Conservation (phyloP, 2,329 filamentous ascomycete species). For the Emergomyces pasteurianus region DNA sequence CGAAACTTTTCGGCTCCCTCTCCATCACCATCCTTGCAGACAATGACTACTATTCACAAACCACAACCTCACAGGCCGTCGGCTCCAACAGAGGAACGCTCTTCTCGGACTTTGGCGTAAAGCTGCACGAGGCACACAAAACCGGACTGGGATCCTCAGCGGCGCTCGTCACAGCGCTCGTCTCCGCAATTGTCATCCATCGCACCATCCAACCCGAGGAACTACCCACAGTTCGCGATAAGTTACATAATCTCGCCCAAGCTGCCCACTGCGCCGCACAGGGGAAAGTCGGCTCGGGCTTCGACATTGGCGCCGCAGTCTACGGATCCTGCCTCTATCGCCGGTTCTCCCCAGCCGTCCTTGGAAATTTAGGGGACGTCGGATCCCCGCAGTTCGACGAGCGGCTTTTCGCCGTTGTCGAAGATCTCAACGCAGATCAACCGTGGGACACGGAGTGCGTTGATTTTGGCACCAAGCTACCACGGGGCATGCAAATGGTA, state of each 20-base stretch:
- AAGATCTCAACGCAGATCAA: conserved; percentile 38
- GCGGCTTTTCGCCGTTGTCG: conserved; percentile 53
- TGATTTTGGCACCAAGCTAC: conserved; percentile 59
- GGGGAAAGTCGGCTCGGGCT: conserved; percentile 90
- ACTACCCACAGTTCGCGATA: conserved; percentile 40
- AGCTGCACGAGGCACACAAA: conserved; percentile 73
- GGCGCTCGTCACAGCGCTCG: conserved; percentile 79
- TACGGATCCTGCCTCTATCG: conserved; percentile 85
- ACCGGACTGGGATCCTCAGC: conserved; percentile 92
- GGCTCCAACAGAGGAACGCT: conserved; percentile 32
- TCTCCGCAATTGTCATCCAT: conserved; percentile 38
- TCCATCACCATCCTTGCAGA: conserved; percentile 83
- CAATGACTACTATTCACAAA: conserved; percentile 89
- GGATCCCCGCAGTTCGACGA: conserved; percentile 55
- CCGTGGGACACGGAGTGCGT: conserved; percentile 71
- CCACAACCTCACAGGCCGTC: conserved; percentile 31
- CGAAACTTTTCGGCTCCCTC: conserved; percentile 50
- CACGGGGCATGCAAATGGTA: conserved; percentile 60
- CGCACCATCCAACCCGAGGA: conserved; percentile 33
- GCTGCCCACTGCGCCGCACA: conserved; percentile 90
- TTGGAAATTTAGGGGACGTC: conserved; percentile 55
- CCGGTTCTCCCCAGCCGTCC: conserved; percentile 73
- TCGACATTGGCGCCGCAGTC: conserved; percentile 86
- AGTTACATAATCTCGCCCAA: conserved; percentile 86
- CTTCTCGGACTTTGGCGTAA: conserved; percentile 68